phyloP scores from a whole-genome alignment of 257 asterid species.

The Voacanga thouarsii region DNA sequence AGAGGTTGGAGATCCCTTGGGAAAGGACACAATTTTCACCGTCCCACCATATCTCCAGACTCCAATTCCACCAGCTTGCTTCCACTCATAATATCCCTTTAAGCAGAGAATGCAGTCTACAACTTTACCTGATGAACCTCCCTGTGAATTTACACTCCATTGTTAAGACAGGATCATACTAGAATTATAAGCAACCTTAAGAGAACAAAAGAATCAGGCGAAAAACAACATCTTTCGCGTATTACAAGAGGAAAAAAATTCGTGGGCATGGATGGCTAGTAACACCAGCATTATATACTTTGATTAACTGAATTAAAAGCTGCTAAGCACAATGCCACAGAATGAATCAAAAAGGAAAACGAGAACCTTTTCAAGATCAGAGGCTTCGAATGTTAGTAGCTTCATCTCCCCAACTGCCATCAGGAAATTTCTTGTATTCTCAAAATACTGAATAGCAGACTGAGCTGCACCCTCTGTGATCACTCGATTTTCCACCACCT shows the following conservation, averaged over 20 bases:
- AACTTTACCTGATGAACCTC: conserved; percentile 91
- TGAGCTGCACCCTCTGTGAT: conserved; percentile 88
- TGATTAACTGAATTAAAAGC: neutral
- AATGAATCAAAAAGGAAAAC: neutral
- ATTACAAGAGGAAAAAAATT: no score
- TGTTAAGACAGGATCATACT: neutral
- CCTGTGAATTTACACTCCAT: conserved; percentile 33
- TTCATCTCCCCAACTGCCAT: conserved; percentile 81
- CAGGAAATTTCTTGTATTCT: conserved; percentile 85
- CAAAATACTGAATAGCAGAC: conserved; percentile 90
- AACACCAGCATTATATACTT: neutral
- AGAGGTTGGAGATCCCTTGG: conserved; percentile 65
- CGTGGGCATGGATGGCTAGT: neutral
- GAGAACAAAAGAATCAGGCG: neutral
- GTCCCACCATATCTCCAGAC: conserved; percentile 94
- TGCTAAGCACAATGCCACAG: neutral
- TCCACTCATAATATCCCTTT: conserved; percentile 89
- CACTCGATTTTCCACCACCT: conserved; percentile 90
- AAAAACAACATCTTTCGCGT: neutral
- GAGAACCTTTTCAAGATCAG: conserved; percentile 85
- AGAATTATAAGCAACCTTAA: conserved; percentile 13
- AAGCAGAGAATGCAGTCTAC: conserved; percentile 90
- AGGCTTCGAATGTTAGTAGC: conserved; percentile 83
- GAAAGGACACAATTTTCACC: conserved; percentile 64
- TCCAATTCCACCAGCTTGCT: conserved; percentile 80